Evolutionary conservation across 805 yeast genomes (phyloP).

Genomic region (Barnettozyma vustinii): DNA sequence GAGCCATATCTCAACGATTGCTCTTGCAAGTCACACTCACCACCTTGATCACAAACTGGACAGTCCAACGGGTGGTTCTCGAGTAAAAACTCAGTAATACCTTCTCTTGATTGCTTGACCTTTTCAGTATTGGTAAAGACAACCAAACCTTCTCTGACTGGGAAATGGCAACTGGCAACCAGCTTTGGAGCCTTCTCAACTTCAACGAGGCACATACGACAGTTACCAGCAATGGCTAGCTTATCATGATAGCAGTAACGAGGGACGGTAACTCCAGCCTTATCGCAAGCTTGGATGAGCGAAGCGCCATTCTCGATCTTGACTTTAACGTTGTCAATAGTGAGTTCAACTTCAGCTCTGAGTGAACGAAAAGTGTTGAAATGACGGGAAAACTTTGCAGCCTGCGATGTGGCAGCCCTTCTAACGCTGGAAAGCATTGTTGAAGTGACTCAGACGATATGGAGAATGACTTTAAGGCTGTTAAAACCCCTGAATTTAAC

Average conservation of each 20-base stretch:
- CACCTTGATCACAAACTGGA: slow-evolving; percentile 93
- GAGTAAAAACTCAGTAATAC: slow-evolving; percentile 82
- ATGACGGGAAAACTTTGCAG: slow-evolving; percentile 8
- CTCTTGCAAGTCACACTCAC: slow-evolving; percentile 90
- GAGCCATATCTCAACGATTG: slow-evolving; percentile 79
- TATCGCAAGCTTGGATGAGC: slow-evolving; percentile 86
- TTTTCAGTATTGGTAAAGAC: slow-evolving; percentile 75
- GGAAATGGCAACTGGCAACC: slow-evolving; percentile 88
- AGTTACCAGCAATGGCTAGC: slow-evolving; percentile 86
- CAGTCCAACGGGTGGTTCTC: slow-evolving; percentile 91
- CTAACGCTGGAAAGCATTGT: slow-evolving; percentile 16
- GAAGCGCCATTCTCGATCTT: slow-evolving; percentile 82
- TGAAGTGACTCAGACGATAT: neutral
- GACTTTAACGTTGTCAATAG: slow-evolving; percentile 66
- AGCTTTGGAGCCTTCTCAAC: slow-evolving; percentile 86
- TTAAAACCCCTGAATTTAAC: neutral
- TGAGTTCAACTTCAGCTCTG: slow-evolving; percentile 50
- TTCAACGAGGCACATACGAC: slow-evolving; percentile 90
- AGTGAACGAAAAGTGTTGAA: slow-evolving; percentile 32
- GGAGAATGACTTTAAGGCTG: neutral
- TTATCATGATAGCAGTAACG: slow-evolving; percentile 91
- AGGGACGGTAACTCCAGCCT: slow-evolving; percentile 84
- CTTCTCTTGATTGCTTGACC: slow-evolving; percentile 79
- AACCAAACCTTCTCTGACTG: slow-evolving; percentile 87
- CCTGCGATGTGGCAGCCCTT: neutral